A percentile compares a stretch with the other conserved stretches of the same genome.
Conservation (phyloP, 306 rosid genomes). For the Lotus japonicus region DNA sequence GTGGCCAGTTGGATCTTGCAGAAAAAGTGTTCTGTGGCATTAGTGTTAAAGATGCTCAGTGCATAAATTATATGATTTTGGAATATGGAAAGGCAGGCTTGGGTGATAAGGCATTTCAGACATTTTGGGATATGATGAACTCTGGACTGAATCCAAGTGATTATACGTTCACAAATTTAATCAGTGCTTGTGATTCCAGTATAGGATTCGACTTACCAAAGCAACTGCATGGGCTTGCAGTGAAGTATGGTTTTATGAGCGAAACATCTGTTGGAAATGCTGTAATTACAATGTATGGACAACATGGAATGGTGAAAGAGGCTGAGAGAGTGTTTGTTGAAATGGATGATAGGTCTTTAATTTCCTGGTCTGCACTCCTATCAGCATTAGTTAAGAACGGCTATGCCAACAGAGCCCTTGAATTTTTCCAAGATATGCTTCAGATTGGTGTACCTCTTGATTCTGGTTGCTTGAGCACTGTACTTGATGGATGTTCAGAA, state of each 20-base stretch:
- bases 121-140: constrained; percentile 30
- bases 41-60: constrained; percentile 34
- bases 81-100: constrained; percentile 42
- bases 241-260: constrained; percentile 30
- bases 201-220: constrained; percentile 20
- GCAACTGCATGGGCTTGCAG: constrained; percentile 44
- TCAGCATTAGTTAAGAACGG: constrained; percentile 32
- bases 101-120: constrained; percentile 29
- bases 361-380: constrained; percentile 41
- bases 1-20: constrained; percentile 31
- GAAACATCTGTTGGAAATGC: constrained; percentile 42
- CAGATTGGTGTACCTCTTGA: constrained; percentile 28
- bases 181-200: constrained; percentile 28
- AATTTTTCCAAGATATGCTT: constrained; percentile 30
- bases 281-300: constrained; percentile 41
- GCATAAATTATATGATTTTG: constrained; percentile 46
- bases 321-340: constrained; percentile 31
- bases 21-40: constrained; percentile 35
- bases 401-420: constrained; percentile 15
- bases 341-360: constrained; percentile 29
- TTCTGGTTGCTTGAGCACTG: constrained; percentile 28
- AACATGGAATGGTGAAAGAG: constrained; percentile 36
- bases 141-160: constrained; percentile 33
- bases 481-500: constrained; percentile 44
- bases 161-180: constrained; percentile 38